Conservation (phyloP, 2,329 filamentous ascomycete genomes). For the Apiospora marii region DNA sequence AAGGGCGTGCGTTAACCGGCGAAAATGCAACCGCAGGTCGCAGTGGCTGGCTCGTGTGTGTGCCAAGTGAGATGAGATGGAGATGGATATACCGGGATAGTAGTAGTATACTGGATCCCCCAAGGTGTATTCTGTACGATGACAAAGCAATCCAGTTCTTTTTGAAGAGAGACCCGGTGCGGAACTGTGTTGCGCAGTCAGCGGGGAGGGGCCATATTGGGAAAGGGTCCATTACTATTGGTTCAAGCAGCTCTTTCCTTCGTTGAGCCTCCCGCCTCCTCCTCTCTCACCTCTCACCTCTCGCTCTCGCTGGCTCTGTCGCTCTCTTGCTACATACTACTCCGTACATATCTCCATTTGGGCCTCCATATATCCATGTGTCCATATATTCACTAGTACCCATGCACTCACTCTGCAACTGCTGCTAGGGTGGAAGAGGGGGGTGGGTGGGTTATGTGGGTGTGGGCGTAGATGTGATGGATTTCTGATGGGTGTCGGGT, state of each 20-base stretch:
- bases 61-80: background rate
- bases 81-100: background rate
- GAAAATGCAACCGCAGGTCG: background rate
- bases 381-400: background rate
- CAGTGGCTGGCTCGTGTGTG: background rate
- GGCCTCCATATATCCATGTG: slow-evolving; percentile 1
- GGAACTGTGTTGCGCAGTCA: background rate
- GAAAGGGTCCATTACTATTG: too few relatives aligned
- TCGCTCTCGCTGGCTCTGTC: too few relatives aligned
- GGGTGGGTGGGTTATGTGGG: too few relatives aligned
- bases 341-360: slow-evolving; percentile 5
- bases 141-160: background rate
- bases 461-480: background rate
- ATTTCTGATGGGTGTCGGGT: background rate
- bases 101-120: too few relatives aligned
- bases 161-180: background rate
- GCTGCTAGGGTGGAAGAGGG: too few relatives aligned
- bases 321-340: too few relatives aligned
- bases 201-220: background rate
- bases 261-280: background rate
- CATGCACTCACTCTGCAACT: too few relatives aligned
- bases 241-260: background rate
- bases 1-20: background rate
- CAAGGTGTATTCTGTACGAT: background rate
- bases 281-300: background rate